A percentile compares a stretch with the other conserved stretches of the same genome.
phyloP scores from a whole-genome alignment of 2,329 filamentous ascomycete species.

The Elsinoe ampelina region DNA sequence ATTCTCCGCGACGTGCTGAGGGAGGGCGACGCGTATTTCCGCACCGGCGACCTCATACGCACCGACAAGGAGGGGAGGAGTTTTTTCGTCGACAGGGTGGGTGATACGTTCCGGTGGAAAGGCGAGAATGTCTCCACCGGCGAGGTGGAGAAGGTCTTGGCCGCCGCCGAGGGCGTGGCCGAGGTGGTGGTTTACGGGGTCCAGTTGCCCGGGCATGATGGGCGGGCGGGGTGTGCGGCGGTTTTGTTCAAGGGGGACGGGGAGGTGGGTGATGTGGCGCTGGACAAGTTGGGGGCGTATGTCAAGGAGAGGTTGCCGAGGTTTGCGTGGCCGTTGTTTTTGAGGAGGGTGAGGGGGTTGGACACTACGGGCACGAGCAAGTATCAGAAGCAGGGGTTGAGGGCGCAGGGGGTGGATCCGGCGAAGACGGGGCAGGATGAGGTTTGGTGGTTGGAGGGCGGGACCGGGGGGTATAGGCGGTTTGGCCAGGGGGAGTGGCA shows the following conservation, averaged over 20 bases:
- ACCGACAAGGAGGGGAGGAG: conserved; percentile 60
- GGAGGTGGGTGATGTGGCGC: conserved; percentile 31
- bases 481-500: conserved; percentile 63
- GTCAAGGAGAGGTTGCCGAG: conserved; percentile 51
- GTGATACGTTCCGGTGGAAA: conserved; percentile 73
- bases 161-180: conserved; percentile 53
- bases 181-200: conserved; percentile 88
- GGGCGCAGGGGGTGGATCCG: conserved; percentile 66
- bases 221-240: conserved; percentile 72
- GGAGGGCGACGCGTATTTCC: conserved; percentile 73
- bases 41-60: conserved; percentile 73
- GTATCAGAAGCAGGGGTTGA: conserved; percentile 68
- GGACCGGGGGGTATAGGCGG: conserved; percentile 50
- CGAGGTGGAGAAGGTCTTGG: conserved; percentile 70
- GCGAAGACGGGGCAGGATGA: conserved; percentile 39
- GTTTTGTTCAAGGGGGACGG: conserved; percentile 45
- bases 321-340: conserved; percentile 69
- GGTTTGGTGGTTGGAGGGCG: conserved; percentile 58
- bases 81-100: conserved; percentile 74
- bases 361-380: conserved; percentile 78
- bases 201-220: conserved; percentile 68
- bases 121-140: conserved; percentile 39
- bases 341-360: conserved; percentile 54
- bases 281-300: conserved; percentile 55
- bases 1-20: conserved; percentile 62